Evolutionary conservation across 352 stramenopile species (phyloP), one percentile per base, ranked within the genome.

Genomic region (Pythium monospermum): DNA sequence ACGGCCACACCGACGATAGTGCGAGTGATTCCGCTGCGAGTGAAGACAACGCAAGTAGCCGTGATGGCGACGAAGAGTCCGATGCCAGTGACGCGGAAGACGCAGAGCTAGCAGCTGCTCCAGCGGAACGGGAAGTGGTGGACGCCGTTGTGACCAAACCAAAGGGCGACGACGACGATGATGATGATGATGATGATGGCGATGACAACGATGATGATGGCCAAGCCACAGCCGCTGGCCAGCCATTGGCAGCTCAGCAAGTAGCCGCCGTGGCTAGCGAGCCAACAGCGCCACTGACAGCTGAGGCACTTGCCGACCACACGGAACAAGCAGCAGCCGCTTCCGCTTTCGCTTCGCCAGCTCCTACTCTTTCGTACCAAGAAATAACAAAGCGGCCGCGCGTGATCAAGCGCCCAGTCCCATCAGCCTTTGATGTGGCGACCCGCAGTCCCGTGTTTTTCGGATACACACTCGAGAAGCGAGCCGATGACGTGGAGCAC

Each of bases 1-100:
- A 91, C 46, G 82, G 76, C 7, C 75, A 89, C 57, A 92, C 82
- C 1, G 82, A 92, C 33, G 76, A 92, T 39, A 88, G 79, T 35
- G 79, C 76, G 2, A 87, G 68, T 42, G 75, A 62, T 21, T 92
- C 82, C 5, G 82, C 71, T 8, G 76, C 69, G 3, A 87, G 76
- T 42, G 72, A 56, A 0, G 71, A 88, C 1, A 69, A 76, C 12
- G 66, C 40, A 8, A 61, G 66, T 6, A 57, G 18, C 16, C 31
- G 50, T 26, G 32, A 36, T 12, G 42, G 33, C 6, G 53, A 60
- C 2, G 60, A 67, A 23, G 38, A 44, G 32, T 2, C 11, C 11
- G 46, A 30, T 33, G 58, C 42, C 25, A 45, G 59, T 39, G 43
- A 5, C 36, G 28, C 15, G 50, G 22, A 49, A 32, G 16, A 28